A percentile compares a stretch with the other conserved stretches of the same genome.
Evolutionary conservation across 106 monocot genomes (phyloP).

Genomic region (Dendrobium huoshanense): DNA sequence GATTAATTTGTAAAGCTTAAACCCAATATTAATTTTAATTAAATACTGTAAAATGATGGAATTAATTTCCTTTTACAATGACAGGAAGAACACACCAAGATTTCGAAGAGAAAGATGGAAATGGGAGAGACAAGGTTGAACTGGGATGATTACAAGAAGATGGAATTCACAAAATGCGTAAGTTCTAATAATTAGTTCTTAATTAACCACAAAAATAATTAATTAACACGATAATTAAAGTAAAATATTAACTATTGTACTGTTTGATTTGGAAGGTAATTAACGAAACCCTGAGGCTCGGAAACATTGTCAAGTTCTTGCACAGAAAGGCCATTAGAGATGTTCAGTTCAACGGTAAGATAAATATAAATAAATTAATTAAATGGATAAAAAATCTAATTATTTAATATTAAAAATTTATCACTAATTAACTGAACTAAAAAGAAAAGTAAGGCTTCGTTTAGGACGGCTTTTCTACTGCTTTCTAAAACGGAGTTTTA

Average conservation of each 20-base stretch:
- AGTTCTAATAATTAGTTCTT: conserved; percentile 10
- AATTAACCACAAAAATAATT: neutral
- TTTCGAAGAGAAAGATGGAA: conserved; percentile 22
- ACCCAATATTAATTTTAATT: no score
- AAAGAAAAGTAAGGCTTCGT: no score
- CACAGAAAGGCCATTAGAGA: conserved; percentile 41
- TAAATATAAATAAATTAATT: neutral
- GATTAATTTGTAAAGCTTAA: no score
- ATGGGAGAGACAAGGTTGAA: conserved; percentile 23
- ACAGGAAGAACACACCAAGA: conserved; percentile 42
- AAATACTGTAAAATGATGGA: no score
- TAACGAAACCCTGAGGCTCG: conserved; percentile 47
- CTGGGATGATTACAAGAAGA: conserved; percentile 60
- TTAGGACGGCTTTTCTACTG: no score
- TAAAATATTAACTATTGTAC: neutral
- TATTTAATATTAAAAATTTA: no score
- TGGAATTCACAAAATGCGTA: conserved; percentile 62
- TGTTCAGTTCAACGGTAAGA: conserved; percentile 37
- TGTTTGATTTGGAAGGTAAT: conserved; percentile 29
- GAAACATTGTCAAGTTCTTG: conserved; percentile 53
- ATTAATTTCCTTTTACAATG: neutral
- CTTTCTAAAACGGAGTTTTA: no score
- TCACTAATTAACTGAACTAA: no score
- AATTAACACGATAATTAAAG: neutral
- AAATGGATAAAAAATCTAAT: no score